Evolutionary conservation across 2,329 filamentous ascomycete species (phyloP).

Genomic region (Boeremia lycopersici): DNA sequence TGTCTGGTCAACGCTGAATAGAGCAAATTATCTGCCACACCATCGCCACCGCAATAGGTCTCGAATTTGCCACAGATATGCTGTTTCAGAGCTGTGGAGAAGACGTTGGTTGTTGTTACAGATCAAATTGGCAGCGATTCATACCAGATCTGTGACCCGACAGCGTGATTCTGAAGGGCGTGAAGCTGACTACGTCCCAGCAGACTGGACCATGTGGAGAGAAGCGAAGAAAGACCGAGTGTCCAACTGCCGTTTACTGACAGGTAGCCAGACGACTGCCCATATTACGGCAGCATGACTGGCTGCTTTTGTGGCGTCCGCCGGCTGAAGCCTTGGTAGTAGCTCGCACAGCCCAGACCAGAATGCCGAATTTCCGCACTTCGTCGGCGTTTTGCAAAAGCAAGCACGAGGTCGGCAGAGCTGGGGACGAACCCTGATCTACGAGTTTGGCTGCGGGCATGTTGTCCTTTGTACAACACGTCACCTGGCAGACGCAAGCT

Average conservation of each 20-base stretch:
- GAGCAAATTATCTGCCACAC: constrained; percentile 18
- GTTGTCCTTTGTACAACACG: not conserved
- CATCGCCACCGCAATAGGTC: constrained; percentile 26
- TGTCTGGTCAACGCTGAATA: constrained; percentile 25
- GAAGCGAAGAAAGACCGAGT: constrained; percentile 25
- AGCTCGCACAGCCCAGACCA: not conserved
- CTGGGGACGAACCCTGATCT: not conserved
- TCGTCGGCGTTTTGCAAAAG: constrained; percentile 11
- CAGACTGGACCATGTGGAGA: constrained; percentile 38
- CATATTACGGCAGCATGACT: constrained; percentile 5
- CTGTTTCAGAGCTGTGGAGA: constrained; percentile 32
- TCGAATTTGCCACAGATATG: constrained; percentile 18
- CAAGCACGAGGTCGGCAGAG: constrained; percentile 4
- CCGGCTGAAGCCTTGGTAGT: not conserved
- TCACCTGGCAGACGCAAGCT: not conserved
- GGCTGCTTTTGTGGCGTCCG: not conserved
- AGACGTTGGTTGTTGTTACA: constrained; percentile 23
- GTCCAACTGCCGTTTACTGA: constrained; percentile 27
- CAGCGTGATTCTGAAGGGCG: constrained; percentile 6
- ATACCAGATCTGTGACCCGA: constrained; percentile 10
- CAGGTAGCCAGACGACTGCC: constrained; percentile 20
- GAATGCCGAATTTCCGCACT: not conserved
- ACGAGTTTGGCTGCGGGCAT: not conserved
- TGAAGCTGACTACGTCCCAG: constrained; percentile 28
- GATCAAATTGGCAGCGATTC: constrained; percentile 10